A percentile compares a stretch with the other conserved stretches of the same genome.
phyloP scores from a whole-genome alignment of 1,284 basidiomycete genomes.

The Uromyces viciae-fabae region DNA sequence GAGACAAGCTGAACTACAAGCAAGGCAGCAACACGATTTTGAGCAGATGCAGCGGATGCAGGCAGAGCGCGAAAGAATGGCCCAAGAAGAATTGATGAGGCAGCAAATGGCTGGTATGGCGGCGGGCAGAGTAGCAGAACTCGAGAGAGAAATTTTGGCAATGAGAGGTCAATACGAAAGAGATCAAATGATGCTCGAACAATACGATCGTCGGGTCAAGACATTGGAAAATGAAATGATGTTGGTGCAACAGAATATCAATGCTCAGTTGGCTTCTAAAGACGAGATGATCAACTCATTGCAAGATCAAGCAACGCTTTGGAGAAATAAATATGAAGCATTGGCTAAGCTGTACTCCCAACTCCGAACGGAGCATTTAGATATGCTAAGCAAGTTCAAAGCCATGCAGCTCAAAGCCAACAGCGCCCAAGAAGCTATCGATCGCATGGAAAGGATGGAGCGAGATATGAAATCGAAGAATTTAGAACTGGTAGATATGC shows the following conservation, averaged over 20 bases:
- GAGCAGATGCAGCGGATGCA: slow-evolving; percentile 84
- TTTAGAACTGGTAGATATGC: slow-evolving; percentile 96
- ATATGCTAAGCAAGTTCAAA: slow-evolving; percentile 96
- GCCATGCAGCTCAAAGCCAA: slow-evolving; percentile 96
- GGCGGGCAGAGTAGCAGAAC: slow-evolving; percentile 64
- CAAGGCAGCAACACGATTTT: slow-evolving; percentile 80
- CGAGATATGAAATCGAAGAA: slow-evolving; percentile 97
- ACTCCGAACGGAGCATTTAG: slow-evolving; percentile 91
- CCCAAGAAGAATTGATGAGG: slow-evolving; percentile 77
- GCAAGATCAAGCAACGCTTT: slow-evolving; percentile 91
- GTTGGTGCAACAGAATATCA: slow-evolving; percentile 73
- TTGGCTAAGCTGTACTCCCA: slow-evolving; percentile 98
- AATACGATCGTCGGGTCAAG: slow-evolving; percentile 95
- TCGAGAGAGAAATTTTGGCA: slow-evolving; percentile 83
- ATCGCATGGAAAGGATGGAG: slow-evolving; percentile 99
- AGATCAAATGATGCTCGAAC: slow-evolving; percentile 95
- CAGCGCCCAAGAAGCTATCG: slow-evolving; percentile 97
- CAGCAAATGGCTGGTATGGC: slow-evolving; percentile 63
- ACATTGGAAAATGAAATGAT: slow-evolving; percentile 86
- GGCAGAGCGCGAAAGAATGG: slow-evolving; percentile 77
- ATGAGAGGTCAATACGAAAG: slow-evolving; percentile 97
- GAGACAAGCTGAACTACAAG: slow-evolving; percentile 70
- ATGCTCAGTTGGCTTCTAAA: slow-evolving; percentile 82
- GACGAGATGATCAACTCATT: slow-evolving; percentile 94
- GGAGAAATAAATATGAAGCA: slow-evolving; percentile 99